Percentiles rank a stretch among this genome's conserved stretches.
Evolutionary conservation across 2,329 filamentous ascomycete genomes (phyloP).

Genomic region (Monosporascus sp.): DNA sequence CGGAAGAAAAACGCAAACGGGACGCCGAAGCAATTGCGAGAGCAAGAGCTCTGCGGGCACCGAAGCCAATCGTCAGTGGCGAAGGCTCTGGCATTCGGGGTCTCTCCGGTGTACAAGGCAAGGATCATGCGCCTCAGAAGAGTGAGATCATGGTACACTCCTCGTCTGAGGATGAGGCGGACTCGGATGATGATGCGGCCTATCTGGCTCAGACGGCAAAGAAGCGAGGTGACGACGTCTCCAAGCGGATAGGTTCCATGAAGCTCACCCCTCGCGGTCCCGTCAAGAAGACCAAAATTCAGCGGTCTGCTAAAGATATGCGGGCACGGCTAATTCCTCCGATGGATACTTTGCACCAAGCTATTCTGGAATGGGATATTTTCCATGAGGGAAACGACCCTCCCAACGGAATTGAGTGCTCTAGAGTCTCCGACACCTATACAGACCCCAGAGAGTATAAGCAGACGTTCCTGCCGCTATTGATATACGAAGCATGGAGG

Average conservation of each 20-base stretch:
- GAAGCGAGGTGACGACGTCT: conserved; percentile 43
- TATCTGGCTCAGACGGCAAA: conserved; percentile 43
- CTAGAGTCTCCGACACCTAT: conserved; percentile 73
- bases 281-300: conserved; percentile 75
- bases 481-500: conserved; percentile 93
- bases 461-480: conserved; percentile 80
- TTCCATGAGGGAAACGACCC: conserved; percentile 86
- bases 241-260: conserved; percentile 43
- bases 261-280: conserved; percentile 60
- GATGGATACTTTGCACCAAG: conserved; percentile 76
- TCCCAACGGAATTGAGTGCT: conserved; percentile 68
- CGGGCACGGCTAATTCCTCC: conserved; percentile 86
- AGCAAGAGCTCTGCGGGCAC: conserved; percentile 55
- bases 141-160: conserved; percentile 89
- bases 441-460: conserved; percentile 74
- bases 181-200: conserved; percentile 55
- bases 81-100: conserved; percentile 75
- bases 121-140: conserved; percentile 69
- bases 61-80: conserved; percentile 54
- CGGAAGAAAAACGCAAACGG: conserved; percentile 67
- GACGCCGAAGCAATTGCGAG: conserved; percentile 68
- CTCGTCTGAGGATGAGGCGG: conserved; percentile 68
- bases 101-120: conserved; percentile 64
- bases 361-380: conserved; percentile 89
- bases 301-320: conserved; percentile 87